These are phyloP conservation scores for Sarocladiaceae sp. DNA, from an alignment of 2,329 filamentous ascomycete species.

Conservation along the genomic window DNA sequence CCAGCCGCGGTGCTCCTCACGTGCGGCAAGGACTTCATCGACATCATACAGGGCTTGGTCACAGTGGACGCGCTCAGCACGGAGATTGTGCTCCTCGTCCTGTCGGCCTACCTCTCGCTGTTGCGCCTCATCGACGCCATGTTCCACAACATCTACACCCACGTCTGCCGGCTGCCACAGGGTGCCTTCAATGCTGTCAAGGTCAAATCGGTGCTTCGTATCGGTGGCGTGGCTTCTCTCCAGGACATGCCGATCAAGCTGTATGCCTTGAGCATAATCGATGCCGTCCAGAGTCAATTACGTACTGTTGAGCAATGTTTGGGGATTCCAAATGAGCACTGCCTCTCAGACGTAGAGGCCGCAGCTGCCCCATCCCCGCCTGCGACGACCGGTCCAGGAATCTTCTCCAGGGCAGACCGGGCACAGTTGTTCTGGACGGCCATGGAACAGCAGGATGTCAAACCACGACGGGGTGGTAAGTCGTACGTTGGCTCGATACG, in stretches of 20 bases:
- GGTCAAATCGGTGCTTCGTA: slow-evolving; percentile 20
- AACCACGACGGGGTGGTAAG: slow-evolving; percentile 15
- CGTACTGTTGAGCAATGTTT: slow-evolving; percentile 16
- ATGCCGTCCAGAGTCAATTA: slow-evolving; percentile 17
- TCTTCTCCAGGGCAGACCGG: slow-evolving; percentile 12
- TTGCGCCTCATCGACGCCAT: slow-evolving; percentile 18
- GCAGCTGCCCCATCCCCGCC: too few relatives aligned
- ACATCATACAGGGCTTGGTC: slow-evolving; percentile 14
- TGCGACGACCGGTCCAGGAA: slow-evolving; percentile 12
- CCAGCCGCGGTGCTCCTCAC: slow-evolving; percentile 14
- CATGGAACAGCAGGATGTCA: slow-evolving; percentile 19
- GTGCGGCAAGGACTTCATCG: slow-evolving; percentile 14
- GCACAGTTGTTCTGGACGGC: slow-evolving; percentile 15
- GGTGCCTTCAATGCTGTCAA: slow-evolving; percentile 15
- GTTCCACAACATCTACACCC: slow-evolving; percentile 15
- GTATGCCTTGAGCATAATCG: slow-evolving; percentile 17
- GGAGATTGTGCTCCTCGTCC: slow-evolving; percentile 15
- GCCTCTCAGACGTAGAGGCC: slow-evolving; percentile 16
- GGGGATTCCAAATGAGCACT: slow-evolving; percentile 18
- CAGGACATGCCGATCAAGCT: slow-evolving; percentile 19
- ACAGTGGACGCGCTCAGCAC: slow-evolving; percentile 15
- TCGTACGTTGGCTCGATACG: slow-evolving; percentile 19
- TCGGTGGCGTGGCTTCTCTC: slow-evolving; percentile 17
- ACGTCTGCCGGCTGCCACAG: slow-evolving; percentile 14
- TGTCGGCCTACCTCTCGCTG: slow-evolving; percentile 17